Conservation (phyloP, 345 rosid species). For the Psidium guajava region DNA sequence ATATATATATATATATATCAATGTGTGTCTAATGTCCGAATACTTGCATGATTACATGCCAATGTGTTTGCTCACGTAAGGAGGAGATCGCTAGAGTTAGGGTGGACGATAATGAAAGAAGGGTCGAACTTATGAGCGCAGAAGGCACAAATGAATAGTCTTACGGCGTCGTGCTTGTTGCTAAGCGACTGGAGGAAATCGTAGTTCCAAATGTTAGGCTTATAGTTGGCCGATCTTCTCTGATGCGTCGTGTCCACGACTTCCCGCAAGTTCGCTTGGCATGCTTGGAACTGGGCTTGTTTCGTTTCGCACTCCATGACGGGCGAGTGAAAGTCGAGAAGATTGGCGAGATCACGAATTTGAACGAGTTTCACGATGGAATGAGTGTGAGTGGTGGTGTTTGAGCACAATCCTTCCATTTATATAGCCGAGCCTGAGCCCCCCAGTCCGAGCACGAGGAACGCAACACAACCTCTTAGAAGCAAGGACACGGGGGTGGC, state of each 20-base stretch:
- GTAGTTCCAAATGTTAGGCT: slow-evolving; percentile 40
- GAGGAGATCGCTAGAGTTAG: background rate
- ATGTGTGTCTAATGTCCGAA: background rate
- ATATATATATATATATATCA: too few relatives aligned
- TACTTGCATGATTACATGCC: background rate
- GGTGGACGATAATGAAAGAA: background rate
- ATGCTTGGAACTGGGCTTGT: background rate
- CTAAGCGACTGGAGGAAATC: slow-evolving; percentile 30
- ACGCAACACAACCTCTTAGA: too few relatives aligned
- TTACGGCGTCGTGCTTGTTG: slow-evolving; percentile 16
- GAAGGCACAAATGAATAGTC: background rate
- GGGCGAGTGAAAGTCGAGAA: background rate
- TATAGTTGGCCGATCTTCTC: slow-evolving; percentile 34
- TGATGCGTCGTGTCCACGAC: background rate
- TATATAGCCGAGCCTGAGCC: background rate
- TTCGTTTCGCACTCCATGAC: background rate
- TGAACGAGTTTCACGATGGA: background rate
- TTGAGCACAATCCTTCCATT: background rate
- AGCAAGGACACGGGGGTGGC: too few relatives aligned
- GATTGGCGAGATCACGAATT: background rate
- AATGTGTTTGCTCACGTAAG: background rate
- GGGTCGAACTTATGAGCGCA: background rate
- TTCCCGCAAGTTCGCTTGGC: background rate
- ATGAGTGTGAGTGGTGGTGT: background rate
- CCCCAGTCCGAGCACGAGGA: too few relatives aligned